A percentile compares a stretch with the other conserved stretches of the same genome.
These are phyloP conservation scores for Nemania bipapillata DNA, from an alignment of 2,329 filamentous ascomycete species.

Conservation along the genomic window DNA sequence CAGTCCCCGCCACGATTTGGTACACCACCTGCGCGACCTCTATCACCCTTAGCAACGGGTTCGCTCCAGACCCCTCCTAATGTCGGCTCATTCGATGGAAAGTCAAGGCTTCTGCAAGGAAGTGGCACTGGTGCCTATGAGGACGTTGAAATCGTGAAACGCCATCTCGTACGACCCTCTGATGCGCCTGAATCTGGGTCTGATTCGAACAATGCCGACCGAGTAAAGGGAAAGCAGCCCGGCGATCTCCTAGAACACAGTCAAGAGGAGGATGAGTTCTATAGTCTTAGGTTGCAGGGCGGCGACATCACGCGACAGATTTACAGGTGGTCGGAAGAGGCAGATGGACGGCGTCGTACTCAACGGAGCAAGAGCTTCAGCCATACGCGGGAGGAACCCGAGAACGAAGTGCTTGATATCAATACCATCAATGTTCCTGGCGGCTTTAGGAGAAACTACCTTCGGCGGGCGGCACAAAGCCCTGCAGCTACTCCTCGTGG, in stretches of 20 bases:
- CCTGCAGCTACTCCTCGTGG: constrained; percentile 59
- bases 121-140: constrained; percentile 74
- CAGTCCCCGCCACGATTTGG: constrained; percentile 76
- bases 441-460: constrained; percentile 89
- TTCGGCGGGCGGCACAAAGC: constrained; percentile 78
- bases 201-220: constrained; percentile 53
- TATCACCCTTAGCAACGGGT: constrained; percentile 66
- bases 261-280: constrained; percentile 82
- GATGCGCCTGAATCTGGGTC: constrained; percentile 59
- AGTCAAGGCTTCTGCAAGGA: constrained; percentile 61
- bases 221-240: constrained; percentile 66
- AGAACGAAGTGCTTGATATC: constrained; percentile 84
- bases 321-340: constrained; percentile 95
- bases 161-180: constrained; percentile 81
- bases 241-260: constrained; percentile 52
- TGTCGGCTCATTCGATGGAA: constrained; percentile 86
- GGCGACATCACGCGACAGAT: constrained; percentile 95
- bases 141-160: constrained; percentile 88
- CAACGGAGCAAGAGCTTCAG: constrained; percentile 90
- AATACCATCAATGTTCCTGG: constrained; percentile 91
- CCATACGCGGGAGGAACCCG: constrained; percentile 78
- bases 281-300: constrained; percentile 89
- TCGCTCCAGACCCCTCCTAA: constrained; percentile 70
- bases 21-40: constrained; percentile 68
- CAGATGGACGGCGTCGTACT: constrained; percentile 73